Conservation (phyloP, 306 rosid species). For the Prunus armeniaca region DNA sequence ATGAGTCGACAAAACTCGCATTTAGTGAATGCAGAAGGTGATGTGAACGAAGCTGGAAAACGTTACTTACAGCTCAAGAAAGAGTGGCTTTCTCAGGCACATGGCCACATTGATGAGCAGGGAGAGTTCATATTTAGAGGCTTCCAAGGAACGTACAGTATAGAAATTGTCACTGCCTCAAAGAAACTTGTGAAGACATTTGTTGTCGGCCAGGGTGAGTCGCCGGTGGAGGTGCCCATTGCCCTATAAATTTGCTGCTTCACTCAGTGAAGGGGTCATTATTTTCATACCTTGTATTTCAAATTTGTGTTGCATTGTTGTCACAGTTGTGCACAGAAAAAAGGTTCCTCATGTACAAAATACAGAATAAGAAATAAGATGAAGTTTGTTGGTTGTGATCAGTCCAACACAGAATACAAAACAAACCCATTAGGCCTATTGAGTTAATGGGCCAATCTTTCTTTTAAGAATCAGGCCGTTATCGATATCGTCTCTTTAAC, state of each 20-base stretch:
- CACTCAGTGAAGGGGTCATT: neutral
- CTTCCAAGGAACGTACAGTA: conserved; percentile 63
- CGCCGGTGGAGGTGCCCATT: conserved; percentile 51
- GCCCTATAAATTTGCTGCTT: conserved; percentile 34
- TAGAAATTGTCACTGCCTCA: conserved; percentile 46
- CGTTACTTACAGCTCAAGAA: conserved; percentile 59
- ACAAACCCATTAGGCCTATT: too few species aligned
- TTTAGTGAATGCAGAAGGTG: conserved; percentile 87
- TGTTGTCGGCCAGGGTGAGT: conserved; percentile 71
- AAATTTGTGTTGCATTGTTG: neutral
- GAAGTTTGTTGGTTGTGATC: too few species aligned
- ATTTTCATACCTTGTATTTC: neutral
- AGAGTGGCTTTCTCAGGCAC: conserved; percentile 73
- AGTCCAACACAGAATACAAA: too few species aligned
- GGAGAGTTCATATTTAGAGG: conserved; percentile 72
- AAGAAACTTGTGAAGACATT: conserved; percentile 60
- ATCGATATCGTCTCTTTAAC: too few species aligned
- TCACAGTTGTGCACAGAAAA: neutral
- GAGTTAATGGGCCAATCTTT: too few species aligned
- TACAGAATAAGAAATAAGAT: too few species aligned
- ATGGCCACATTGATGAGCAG: conserved; percentile 53
- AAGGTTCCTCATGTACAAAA: neutral
- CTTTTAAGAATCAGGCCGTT: too few species aligned
- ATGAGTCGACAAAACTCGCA: conserved; percentile 75
- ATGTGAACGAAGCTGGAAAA: conserved; percentile 73